Evolutionary conservation across 2,329 filamentous ascomycete genomes (phyloP).

Genomic region (Trichoderma sp.): DNA sequence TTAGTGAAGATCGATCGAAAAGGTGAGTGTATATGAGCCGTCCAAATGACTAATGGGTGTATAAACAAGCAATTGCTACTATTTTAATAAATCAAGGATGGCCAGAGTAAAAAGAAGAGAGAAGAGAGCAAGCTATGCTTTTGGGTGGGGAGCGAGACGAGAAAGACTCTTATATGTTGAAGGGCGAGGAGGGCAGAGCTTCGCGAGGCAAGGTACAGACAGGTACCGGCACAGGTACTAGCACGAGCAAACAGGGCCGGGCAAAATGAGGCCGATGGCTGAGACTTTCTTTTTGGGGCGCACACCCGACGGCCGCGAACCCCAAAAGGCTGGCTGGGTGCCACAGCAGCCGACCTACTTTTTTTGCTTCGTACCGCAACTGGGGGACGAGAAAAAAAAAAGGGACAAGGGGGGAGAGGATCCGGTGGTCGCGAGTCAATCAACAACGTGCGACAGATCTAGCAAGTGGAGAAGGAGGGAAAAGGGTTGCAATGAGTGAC

Average conservation of each 20-base stretch:
- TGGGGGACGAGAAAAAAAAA: background rate
- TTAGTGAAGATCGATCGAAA: conserved; percentile 19
- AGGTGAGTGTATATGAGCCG: background rate
- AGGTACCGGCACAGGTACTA: too few species aligned
- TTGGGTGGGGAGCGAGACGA: conserved; percentile 4
- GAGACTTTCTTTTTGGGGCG: conserved; percentile 10
- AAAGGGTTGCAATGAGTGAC: conserved; percentile 27
- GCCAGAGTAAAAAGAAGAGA: conserved; percentile 10
- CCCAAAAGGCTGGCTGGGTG: conserved; percentile 14
- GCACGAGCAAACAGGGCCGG: conserved; percentile 9
- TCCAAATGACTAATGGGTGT: background rate
- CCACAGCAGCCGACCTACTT: conserved; percentile 1
- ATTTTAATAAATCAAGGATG: conserved; percentile 7
- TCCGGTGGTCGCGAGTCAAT: conserved; percentile 27
- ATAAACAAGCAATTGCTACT: conserved; percentile 3
- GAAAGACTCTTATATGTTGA: conserved; percentile 21
- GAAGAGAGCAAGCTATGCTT: background rate
- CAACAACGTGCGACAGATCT: conserved; percentile 28
- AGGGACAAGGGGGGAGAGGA: conserved; percentile 3
- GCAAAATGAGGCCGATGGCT: conserved; percentile 27
- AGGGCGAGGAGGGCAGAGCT: background rate
- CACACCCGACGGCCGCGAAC: conserved; percentile 3
- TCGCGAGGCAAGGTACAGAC: background rate
- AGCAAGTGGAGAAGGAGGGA: conserved; percentile 17
- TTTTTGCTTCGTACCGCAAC: conserved; percentile 9